A percentile compares a stretch with the other conserved stretches of the same genome.
These are phyloP conservation scores for Alternaria gansuensis DNA, from an alignment of 2,329 filamentous ascomycete genomes.

Conservation along the genomic window DNA sequence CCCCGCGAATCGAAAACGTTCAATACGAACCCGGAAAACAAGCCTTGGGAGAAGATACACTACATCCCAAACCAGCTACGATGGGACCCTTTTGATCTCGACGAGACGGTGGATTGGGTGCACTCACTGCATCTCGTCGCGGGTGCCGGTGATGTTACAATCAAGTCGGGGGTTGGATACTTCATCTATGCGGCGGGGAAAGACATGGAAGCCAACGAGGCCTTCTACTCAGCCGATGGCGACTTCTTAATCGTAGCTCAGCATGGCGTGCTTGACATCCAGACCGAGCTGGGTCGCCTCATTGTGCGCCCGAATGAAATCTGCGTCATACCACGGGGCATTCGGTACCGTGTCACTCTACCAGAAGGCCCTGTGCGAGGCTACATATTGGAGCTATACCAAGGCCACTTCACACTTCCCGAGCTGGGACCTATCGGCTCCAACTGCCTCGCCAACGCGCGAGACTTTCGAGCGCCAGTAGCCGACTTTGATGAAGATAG, in stretches of 20 bases:
- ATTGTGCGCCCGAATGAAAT: conserved; percentile 74
- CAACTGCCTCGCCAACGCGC: conserved; percentile 70
- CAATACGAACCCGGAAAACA: conserved; percentile 61
- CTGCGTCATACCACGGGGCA: conserved; percentile 71
- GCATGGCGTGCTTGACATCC: conserved; percentile 70
- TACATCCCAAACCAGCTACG: conserved; percentile 83
- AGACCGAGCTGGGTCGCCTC: conserved; percentile 72
- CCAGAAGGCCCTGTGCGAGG: conserved; percentile 69
- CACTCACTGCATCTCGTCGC: conserved; percentile 76
- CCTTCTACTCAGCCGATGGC: conserved; percentile 83
- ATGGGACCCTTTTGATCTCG: conserved; percentile 80
- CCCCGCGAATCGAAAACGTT: conserved; percentile 59
- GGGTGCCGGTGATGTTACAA: conserved; percentile 78
- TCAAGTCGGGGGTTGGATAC: conserved; percentile 81
- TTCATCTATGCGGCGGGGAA: conserved; percentile 81
- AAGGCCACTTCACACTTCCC: conserved; percentile 70
- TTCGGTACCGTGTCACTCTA: conserved; percentile 68
- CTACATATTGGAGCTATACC: conserved; percentile 73
- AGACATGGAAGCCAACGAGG: conserved; percentile 76
- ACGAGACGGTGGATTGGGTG: conserved; percentile 73
- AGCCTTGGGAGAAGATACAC: conserved; percentile 67
- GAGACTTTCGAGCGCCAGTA: conserved; percentile 71
- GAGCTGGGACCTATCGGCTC: conserved; percentile 73
- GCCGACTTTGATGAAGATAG: conserved; percentile 66
- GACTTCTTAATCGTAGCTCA: conserved; percentile 73